A percentile compares a stretch with the other conserved stretches of the same genome.
Conservation (phyloP, 2,329 filamentous ascomycete genomes). For the Diaporthe citri region DNA sequence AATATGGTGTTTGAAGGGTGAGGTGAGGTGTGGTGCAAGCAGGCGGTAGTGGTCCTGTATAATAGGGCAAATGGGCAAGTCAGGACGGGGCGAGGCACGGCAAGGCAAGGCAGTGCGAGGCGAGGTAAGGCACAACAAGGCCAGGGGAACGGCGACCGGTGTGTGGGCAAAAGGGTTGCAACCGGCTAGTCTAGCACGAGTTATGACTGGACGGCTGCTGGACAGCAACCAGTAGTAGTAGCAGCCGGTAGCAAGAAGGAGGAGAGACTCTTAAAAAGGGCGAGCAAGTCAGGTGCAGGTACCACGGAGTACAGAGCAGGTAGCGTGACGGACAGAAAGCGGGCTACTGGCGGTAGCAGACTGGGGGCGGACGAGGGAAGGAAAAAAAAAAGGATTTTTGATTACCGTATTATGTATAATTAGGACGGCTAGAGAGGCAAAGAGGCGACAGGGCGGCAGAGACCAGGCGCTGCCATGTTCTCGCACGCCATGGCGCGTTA, state of each 20-base stretch:
- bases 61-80: constrained; percentile 6
- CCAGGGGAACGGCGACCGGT: constrained; percentile 15
- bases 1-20: constrained; percentile 24
- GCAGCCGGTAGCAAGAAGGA: background rate
- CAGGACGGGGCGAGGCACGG: background rate
- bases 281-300: constrained; percentile 4
- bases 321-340: background rate
- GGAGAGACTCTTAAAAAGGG: background rate
- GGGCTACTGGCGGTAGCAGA: background rate
- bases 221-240: background rate
- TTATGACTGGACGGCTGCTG: constrained; percentile 25
- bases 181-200: constrained; percentile 25
- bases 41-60: background rate
- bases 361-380: background rate
- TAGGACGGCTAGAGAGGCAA: constrained; percentile 25
- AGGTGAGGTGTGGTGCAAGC: constrained; percentile 13
- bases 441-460: background rate
- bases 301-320: background rate
- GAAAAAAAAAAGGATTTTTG: background rate
- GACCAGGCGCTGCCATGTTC: background rate
- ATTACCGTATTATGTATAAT: constrained; percentile 19
- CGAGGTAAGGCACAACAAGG: background rate
- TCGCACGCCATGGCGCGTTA: constrained; percentile 36
- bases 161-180: constrained; percentile 17
- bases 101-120: constrained; percentile 1